phyloP scores from a whole-genome alignment of 352 stramenopile genomes.

The Pilasporangium apinafurcum region DNA sequence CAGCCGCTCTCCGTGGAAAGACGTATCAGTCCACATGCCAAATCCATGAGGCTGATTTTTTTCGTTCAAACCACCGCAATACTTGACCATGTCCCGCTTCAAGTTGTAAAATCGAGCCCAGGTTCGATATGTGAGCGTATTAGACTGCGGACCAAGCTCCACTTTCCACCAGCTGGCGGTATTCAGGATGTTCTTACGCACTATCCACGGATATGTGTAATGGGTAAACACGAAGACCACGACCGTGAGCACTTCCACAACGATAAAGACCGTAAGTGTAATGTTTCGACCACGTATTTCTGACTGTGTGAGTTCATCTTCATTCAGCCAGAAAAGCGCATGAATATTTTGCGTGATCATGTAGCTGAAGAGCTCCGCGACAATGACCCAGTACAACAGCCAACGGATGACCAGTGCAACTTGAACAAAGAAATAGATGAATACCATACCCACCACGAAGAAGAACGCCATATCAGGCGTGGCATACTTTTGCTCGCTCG shows the following conservation, averaged over 20 bases:
- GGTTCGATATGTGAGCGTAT: constrained; percentile 42
- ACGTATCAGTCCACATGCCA: constrained; percentile 67
- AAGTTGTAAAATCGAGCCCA: constrained; percentile 35
- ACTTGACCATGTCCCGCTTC: constrained; percentile 45
- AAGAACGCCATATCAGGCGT: constrained; percentile 47
- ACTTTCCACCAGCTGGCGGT: constrained; percentile 42
- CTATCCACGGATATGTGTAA: constrained; percentile 56
- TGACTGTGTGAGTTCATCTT: constrained; percentile 21
- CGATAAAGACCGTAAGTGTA: constrained; percentile 21
- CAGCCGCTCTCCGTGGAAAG: constrained; percentile 64
- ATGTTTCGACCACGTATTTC: constrained; percentile 12
- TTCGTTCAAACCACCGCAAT: constrained; percentile 56
- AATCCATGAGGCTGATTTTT: constrained; percentile 51
- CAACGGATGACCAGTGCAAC: constrained; percentile 73
- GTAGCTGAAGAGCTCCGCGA: constrained; percentile 54
- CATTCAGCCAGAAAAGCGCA: constrained; percentile 44
- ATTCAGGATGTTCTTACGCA: constrained; percentile 37
- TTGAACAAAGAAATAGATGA: constrained; percentile 61
- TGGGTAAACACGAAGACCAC: constrained; percentile 56
- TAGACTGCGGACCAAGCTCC: constrained; percentile 29
- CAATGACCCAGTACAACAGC: constrained; percentile 80
- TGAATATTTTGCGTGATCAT: constrained; percentile 37
- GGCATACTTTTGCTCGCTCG: constrained; percentile 11
- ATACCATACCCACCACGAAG: constrained; percentile 29
- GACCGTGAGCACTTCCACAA: constrained; percentile 38